These are phyloP conservation scores for Papiliotrema flavescens DNA, from an alignment of 1,284 basidiomycete genomes.

Conservation along the genomic window DNA sequence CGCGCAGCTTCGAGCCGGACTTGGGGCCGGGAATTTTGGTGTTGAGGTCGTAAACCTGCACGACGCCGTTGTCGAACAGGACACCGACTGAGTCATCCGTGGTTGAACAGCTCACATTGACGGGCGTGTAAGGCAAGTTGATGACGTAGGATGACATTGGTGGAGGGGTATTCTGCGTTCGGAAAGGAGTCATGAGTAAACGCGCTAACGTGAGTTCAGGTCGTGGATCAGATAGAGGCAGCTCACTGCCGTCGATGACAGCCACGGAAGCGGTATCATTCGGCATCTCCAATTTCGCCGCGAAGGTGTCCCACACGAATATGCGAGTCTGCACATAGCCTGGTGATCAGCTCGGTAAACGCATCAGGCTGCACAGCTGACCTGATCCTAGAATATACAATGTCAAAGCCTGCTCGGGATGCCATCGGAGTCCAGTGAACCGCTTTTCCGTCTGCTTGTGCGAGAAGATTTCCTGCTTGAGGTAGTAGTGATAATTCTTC, in stretches of 20 bases:
- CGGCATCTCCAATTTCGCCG: conserved; percentile 62
- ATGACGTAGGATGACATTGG: conserved; percentile 84
- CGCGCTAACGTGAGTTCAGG: conserved; percentile 52
- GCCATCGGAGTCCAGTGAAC: conserved; percentile 75
- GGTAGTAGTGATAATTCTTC: conserved; percentile 95
- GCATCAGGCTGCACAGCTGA: conserved; percentile 50
- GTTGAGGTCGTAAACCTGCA: conserved; percentile 67
- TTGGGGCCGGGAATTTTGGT: conserved; percentile 55
- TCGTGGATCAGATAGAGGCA: not conserved
- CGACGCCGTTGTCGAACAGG: conserved; percentile 55
- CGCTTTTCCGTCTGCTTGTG: conserved; percentile 47
- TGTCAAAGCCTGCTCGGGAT: conserved; percentile 72
- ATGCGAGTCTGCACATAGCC: conserved; percentile 59
- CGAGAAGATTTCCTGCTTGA: conserved; percentile 78
- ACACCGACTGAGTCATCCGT: conserved; percentile 61
- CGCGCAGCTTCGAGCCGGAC: conserved; percentile 51
- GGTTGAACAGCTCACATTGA: conserved; percentile 65
- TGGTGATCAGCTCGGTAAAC: conserved; percentile 1
- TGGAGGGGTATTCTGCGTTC: conserved; percentile 84
- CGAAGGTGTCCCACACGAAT: conserved; percentile 74
- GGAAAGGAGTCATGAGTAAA: conserved; percentile 87
- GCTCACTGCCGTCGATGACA: conserved; percentile 84
- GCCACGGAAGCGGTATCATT: conserved; percentile 79
- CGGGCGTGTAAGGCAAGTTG: conserved; percentile 55
- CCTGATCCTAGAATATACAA: conserved; percentile 67